phyloP scores from a whole-genome alignment of 2,329 filamentous ascomycete species.

The Emergomyces pasteurianus region DNA sequence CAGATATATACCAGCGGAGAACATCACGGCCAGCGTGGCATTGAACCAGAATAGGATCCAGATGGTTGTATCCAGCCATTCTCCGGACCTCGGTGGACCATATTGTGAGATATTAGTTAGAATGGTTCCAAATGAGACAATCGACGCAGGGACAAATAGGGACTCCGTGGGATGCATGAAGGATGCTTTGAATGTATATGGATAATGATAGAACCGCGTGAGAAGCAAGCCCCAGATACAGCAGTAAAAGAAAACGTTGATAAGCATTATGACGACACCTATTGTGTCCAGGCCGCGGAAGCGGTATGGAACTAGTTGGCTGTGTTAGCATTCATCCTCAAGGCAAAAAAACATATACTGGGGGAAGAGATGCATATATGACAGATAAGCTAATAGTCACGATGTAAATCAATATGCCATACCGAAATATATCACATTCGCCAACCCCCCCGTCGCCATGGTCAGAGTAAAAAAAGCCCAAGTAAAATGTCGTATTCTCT shows the following conservation, averaged over 20 bases:
- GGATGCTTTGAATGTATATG: conserved; percentile 57
- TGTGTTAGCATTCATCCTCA: conserved; percentile 8
- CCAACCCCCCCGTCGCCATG: conserved; percentile 50
- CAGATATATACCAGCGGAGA: conserved; percentile 61
- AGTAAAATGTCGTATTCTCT: conserved; percentile 50
- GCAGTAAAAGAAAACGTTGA: conserved; percentile 53
- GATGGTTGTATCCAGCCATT: conserved; percentile 51
- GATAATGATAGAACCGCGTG: conserved; percentile 56
- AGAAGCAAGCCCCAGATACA: conserved; percentile 53
- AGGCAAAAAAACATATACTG: background rate
- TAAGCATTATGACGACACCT: conserved; percentile 49
- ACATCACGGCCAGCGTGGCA: conserved; percentile 51
- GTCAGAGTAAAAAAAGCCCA: conserved; percentile 73
- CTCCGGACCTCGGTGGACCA: conserved; percentile 48
- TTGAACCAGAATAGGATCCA: conserved; percentile 65
- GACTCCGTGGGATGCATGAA: conserved; percentile 68
- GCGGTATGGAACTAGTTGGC: conserved; percentile 37
- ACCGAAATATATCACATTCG: conserved; percentile 45
- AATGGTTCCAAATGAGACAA: conserved; percentile 61
- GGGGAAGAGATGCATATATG: background rate
- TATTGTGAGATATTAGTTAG: conserved; percentile 71
- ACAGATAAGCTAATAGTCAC: background rate
- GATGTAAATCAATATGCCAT: conserved; percentile 31
- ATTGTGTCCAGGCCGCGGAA: conserved; percentile 47
- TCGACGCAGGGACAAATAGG: conserved; percentile 59